phyloP scores from a whole-genome alignment of 2,329 filamentous ascomycete species.

The Huntiella omanensis region DNA sequence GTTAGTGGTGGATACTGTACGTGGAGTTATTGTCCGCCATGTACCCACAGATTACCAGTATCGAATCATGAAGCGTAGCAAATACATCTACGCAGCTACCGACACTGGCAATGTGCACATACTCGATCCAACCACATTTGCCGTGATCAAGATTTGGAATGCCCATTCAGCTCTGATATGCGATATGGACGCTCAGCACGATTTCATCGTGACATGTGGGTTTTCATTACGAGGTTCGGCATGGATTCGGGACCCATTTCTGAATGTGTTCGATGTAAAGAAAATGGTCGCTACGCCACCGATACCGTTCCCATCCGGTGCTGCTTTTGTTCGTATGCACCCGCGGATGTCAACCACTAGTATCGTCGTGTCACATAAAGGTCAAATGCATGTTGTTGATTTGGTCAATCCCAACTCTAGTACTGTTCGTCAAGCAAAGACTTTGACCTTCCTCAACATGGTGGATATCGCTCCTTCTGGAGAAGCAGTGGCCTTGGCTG shows the following conservation, averaged over 20 bases:
- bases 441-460: conserved; percentile 53
- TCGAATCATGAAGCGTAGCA: conserved; percentile 76
- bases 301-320: conserved; percentile 80
- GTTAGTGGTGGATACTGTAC: conserved; percentile 54
- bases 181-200: conserved; percentile 92
- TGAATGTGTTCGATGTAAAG: conserved; percentile 91
- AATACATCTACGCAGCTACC: conserved; percentile 84
- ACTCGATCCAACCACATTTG: conserved; percentile 60
- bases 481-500: conserved; percentile 64
- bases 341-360: conserved; percentile 88
- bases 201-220: conserved; percentile 88
- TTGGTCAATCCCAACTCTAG: conserved; percentile 83
- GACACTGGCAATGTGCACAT: conserved; percentile 68
- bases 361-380: conserved; percentile 78
- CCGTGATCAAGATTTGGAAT: conserved; percentile 71
- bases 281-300: conserved; percentile 74
- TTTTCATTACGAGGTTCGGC: conserved; percentile 56
- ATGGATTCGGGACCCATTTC: conserved; percentile 75
- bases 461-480: conserved; percentile 79
- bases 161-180: conserved; percentile 78
- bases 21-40: conserved; percentile 53
- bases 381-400: conserved; percentile 90
- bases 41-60: conserved; percentile 58
- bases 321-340: conserved; percentile 91
- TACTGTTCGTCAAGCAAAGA: conserved; percentile 66